These are phyloP conservation scores for Plicaturopsis crispa DNA, from an alignment of 768 basidiomycete species.

Conservation along the genomic window DNA sequence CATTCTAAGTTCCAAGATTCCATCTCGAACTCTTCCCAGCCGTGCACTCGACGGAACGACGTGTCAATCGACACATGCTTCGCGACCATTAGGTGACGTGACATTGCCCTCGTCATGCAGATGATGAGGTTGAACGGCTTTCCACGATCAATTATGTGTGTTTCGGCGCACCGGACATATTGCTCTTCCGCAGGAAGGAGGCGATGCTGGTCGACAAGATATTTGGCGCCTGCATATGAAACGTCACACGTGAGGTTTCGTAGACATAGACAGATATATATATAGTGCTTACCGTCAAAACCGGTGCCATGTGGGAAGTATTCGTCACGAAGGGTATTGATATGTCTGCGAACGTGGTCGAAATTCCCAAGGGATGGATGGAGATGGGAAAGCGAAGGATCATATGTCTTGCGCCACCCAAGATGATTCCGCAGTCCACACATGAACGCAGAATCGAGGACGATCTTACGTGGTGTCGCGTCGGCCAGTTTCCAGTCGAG, in stretches of 20 bases:
- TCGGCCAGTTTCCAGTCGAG: slow-evolving; percentile 20
- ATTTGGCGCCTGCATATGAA: too few relatives aligned
- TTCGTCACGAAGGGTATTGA: slow-evolving; percentile 11
- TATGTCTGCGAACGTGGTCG: slow-evolving; percentile 15
- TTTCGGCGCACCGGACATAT: slow-evolving; percentile 15
- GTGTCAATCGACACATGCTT: too few relatives aligned
- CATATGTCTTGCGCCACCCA: slow-evolving; percentile 12
- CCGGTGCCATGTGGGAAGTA: slow-evolving; percentile 16
- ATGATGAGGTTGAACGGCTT: too few relatives aligned
- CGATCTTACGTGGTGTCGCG: slow-evolving; percentile 18
- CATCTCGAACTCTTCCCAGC: too few relatives aligned
- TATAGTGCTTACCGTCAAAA: slow-evolving; percentile 11
- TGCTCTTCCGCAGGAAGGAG: slow-evolving; percentile 7
- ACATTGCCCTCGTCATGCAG: slow-evolving; percentile 17
- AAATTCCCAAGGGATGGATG: slow-evolving; percentile 14
- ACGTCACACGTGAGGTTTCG: too few relatives aligned
- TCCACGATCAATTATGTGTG: slow-evolving; percentile 4
- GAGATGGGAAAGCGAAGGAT: slow-evolving; percentile 7
- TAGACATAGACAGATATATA: slow-evolving; percentile 1
- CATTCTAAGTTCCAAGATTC: too few relatives aligned
- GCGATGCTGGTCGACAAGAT: too few relatives aligned
- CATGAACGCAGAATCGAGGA: slow-evolving; percentile 17
- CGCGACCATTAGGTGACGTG: slow-evolving; percentile 9
- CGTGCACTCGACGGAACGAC: too few relatives aligned
- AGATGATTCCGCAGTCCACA: slow-evolving; percentile 7